phyloP scores from a whole-genome alignment of 2,329 filamentous ascomycete species.

The Clathrospora elynae region DNA sequence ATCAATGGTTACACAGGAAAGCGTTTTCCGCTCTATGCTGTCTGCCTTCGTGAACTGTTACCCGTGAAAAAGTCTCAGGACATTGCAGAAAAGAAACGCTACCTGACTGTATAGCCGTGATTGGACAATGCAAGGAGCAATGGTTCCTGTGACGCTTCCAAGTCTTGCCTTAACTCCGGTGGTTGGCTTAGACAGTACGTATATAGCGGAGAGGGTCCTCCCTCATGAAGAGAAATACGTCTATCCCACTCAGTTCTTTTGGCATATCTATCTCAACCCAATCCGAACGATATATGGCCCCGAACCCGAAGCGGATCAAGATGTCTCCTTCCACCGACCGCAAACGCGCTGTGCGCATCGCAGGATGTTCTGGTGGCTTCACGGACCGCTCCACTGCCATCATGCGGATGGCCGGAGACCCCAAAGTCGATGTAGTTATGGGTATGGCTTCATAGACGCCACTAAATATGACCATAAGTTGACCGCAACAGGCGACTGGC shows the following conservation, averaged over 20 bases:
- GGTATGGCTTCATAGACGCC: slow-evolving; percentile 12
- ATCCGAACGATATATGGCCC: neutral
- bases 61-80: slow-evolving; percentile 16
- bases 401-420: slow-evolving; percentile 34
- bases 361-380: slow-evolving; percentile 48
- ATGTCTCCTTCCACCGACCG: slow-evolving; percentile 17
- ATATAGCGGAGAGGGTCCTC: slow-evolving; percentile 16
- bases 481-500: slow-evolving; percentile 28
- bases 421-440: slow-evolving; percentile 35
- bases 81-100: slow-evolving; percentile 8
- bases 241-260: neutral
- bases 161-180: slow-evolving; percentile 8
- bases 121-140: slow-evolving; percentile 9
- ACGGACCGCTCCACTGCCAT: slow-evolving; percentile 49
- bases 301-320: slow-evolving; percentile 14
- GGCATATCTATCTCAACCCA: neutral
- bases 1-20: slow-evolving; percentile 23
- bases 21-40: slow-evolving; percentile 16
- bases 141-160: slow-evolving; percentile 9
- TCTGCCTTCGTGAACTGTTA: slow-evolving; percentile 19
- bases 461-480: neutral
- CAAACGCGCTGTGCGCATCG: slow-evolving; percentile 40
- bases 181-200: slow-evolving; percentile 3
- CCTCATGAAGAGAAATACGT: neutral
- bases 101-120: slow-evolving; percentile 2